Percentiles rank a stretch among this genome's conserved stretches.
Evolutionary conservation across 1,139 yeast genomes (phyloP).

Genomic region (Barnettozyma hawaiiensis): DNA sequence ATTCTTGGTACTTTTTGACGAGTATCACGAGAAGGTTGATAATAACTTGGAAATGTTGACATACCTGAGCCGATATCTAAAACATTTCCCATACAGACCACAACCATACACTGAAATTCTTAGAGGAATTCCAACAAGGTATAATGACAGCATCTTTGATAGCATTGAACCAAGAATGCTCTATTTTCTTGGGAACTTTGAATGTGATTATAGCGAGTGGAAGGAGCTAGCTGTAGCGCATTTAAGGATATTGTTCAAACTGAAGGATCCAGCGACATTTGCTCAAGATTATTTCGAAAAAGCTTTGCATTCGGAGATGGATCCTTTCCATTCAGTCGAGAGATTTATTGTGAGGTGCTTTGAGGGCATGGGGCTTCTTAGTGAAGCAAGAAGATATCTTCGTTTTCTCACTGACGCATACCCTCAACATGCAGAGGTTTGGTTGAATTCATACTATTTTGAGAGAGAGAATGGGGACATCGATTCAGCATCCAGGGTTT

Average conservation of each 20-base stretch:
- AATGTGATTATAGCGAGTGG: constrained; percentile 8
- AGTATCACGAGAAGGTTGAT: neutral
- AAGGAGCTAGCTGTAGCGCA: constrained; percentile 5
- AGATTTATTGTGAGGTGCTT: constrained; percentile 33
- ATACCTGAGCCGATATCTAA: constrained; percentile 6
- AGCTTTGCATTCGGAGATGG: constrained; percentile 33
- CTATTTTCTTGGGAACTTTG: neutral
- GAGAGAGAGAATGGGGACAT: constrained; percentile 31
- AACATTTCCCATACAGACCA: constrained; percentile 2
- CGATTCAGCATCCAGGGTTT: constrained; percentile 26
- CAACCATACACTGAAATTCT: constrained; percentile 8
- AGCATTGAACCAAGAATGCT: constrained; percentile 2
- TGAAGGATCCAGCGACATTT: neutral
- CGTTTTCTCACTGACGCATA: constrained; percentile 30
- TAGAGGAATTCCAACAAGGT: constrained; percentile 3
- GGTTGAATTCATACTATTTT: constrained; percentile 43
- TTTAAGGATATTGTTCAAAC: neutral
- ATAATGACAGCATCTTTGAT: neutral
- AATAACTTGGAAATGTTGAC: neutral
- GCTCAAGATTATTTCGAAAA: constrained; percentile 15
- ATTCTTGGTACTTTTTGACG: constrained; percentile 4
- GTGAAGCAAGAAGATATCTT: constrained; percentile 30
- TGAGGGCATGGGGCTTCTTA: constrained; percentile 28
- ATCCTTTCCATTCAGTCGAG: constrained; percentile 40
- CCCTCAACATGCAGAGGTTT: constrained; percentile 37